A percentile compares a stretch with the other conserved stretches of the same genome.
These are phyloP conservation scores for Rhododendron ferrugineum DNA, from an alignment of 148 eudicot genomes.

Conservation along the genomic window DNA sequence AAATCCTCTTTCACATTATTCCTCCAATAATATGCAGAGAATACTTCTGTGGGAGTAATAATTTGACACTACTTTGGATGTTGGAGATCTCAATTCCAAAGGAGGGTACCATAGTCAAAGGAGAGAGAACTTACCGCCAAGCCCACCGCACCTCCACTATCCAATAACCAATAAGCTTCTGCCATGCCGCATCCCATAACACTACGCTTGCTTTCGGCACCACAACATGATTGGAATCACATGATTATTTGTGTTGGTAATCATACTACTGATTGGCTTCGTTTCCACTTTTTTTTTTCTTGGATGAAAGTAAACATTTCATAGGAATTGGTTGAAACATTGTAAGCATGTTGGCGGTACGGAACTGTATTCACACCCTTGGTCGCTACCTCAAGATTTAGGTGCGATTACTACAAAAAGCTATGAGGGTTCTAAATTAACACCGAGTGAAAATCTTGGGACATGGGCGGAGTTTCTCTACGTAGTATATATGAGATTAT, in stretches of 20 bases:
- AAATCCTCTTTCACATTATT: neutral
- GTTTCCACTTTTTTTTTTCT: neutral
- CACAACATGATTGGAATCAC: neutral
- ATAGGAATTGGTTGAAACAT: too few species aligned
- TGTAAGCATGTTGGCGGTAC: too few species aligned
- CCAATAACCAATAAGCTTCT: neutral
- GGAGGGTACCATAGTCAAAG: neutral
- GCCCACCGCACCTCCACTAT: constrained; percentile 2
- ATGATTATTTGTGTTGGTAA: neutral
- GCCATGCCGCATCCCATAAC: neutral
- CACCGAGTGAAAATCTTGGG: too few species aligned
- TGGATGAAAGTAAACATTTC: neutral
- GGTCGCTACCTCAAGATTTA: too few species aligned
- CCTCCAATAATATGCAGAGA: neutral
- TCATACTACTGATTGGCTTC: neutral
- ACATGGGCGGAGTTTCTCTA: too few species aligned
- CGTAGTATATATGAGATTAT: neutral
- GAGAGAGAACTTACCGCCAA: neutral
- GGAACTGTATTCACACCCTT: too few species aligned
- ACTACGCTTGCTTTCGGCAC: neutral
- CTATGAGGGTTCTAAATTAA: too few species aligned
- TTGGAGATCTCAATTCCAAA: neutral
- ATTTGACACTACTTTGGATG: neutral
- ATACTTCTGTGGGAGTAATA: neutral
- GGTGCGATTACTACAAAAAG: too few species aligned